phyloP scores from a whole-genome alignment of 208 protist species.

The Trypanosoma brucei region DNA sequence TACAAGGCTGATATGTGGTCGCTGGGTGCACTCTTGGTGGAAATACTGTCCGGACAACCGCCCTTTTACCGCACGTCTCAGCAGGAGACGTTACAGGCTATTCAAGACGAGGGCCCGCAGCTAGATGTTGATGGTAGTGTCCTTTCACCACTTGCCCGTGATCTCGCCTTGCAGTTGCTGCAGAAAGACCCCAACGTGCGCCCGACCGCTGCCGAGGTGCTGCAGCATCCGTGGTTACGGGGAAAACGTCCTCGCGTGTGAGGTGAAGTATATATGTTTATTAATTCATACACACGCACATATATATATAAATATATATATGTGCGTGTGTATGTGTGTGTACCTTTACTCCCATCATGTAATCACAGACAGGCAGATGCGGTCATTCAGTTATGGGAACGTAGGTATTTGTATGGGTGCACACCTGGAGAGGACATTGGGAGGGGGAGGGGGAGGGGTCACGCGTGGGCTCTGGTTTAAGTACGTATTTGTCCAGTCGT shows the following conservation, averaged over 20 bases:
- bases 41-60: slow-evolving; percentile 76
- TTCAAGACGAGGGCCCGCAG: slow-evolving; percentile 35
- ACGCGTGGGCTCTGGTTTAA: too few relatives aligned
- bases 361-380: too few relatives aligned
- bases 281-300: not conserved
- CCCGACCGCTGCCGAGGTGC: slow-evolving; percentile 50
- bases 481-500: too few relatives aligned
- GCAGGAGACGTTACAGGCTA: slow-evolving; percentile 55
- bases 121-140: slow-evolving; percentile 14
- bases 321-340: too few relatives aligned
- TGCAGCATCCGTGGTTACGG: slow-evolving; percentile 62
- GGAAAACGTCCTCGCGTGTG: slow-evolving; percentile 17
- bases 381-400: too few relatives aligned
- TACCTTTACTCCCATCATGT: too few relatives aligned
- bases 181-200: slow-evolving; percentile 54
- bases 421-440: too few relatives aligned
- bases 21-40: slow-evolving; percentile 75
- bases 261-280: slow-evolving; percentile 1
- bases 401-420: too few relatives aligned
- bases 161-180: slow-evolving; percentile 49
- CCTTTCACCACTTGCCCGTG: slow-evolving; percentile 21
- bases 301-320: not conserved
- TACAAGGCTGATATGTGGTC: slow-evolving; percentile 85
- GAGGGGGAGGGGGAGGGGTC: too few relatives aligned
- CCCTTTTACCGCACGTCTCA: slow-evolving; percentile 62